These are phyloP conservation scores for Zychaea mexicana DNA, from an alignment of 371 early-diverging fungal genomes.

Conservation along the genomic window DNA sequence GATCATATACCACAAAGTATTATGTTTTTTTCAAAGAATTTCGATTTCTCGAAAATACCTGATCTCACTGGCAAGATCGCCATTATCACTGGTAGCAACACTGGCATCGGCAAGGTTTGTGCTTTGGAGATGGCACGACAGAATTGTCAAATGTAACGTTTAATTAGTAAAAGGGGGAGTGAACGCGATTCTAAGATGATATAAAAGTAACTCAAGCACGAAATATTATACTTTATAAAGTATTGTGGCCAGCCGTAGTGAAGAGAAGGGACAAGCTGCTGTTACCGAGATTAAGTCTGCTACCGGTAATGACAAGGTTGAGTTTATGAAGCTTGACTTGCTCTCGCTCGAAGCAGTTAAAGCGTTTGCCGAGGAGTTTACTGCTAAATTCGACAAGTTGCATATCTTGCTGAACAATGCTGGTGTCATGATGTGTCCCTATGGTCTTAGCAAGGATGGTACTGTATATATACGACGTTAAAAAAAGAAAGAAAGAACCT, in stretches of 20 bases:
- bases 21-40: slow-evolving; percentile 1
- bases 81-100: slow-evolving; percentile 76
- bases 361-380: slow-evolving; percentile 56
- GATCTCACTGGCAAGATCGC: slow-evolving; percentile 66
- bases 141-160: slow-evolving; percentile 60
- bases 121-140: slow-evolving; percentile 62
- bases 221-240: slow-evolving; percentile 15
- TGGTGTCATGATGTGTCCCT: slow-evolving; percentile 78
- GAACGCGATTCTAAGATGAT: too few species aligned
- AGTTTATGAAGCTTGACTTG: slow-evolving; percentile 62
- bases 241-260: slow-evolving; percentile 62
- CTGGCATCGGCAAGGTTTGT: slow-evolving; percentile 70
- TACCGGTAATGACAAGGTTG: slow-evolving; percentile 56
- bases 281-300: slow-evolving; percentile 54
- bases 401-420: slow-evolving; percentile 70
- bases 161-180: too few species aligned
- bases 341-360: slow-evolving; percentile 55
- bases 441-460: slow-evolving; percentile 65
- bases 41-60: slow-evolving; percentile 51
- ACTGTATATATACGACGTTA: not conserved
- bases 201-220: too few species aligned
- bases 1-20: too few species aligned
- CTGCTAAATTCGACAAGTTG: slow-evolving; percentile 43
- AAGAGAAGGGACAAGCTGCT: slow-evolving; percentile 44
- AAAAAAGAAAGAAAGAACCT: not conserved